phyloP scores from a whole-genome alignment of 2,329 filamentous ascomycete genomes.

The Exophiala mesophila region DNA sequence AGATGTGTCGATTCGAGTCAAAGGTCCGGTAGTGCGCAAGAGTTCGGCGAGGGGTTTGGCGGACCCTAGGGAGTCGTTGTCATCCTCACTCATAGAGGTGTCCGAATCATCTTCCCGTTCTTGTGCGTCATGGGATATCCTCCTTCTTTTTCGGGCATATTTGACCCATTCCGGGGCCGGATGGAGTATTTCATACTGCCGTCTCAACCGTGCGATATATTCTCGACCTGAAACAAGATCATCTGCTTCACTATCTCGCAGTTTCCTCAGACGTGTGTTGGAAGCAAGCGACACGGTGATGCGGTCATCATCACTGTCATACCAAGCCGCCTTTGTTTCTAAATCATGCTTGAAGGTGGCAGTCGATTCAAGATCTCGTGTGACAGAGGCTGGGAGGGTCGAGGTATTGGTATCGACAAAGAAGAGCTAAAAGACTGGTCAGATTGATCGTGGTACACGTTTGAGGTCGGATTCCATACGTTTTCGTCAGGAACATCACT shows the following conservation, averaged over 20 bases:
- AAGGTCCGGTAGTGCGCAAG: constrained; percentile 66
- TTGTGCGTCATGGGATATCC: constrained; percentile 20
- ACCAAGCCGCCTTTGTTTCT: constrained; percentile 61
- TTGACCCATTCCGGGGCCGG: constrained; percentile 58
- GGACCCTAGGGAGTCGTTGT: constrained; percentile 56
- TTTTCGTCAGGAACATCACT: constrained; percentile 71
- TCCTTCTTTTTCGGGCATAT: constrained; percentile 27
- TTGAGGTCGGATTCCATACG: constrained; percentile 36
- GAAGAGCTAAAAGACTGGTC: constrained; percentile 55
- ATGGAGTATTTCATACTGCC: constrained; percentile 64
- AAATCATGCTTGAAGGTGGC: constrained; percentile 24
- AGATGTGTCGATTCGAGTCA: constrained; percentile 52
- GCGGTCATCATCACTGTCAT: constrained; percentile 92
- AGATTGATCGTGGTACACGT: constrained; percentile 1
- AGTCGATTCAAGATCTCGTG: constrained; percentile 37
- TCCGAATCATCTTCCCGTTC: constrained; percentile 49
- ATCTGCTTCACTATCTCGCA: constrained; percentile 74
- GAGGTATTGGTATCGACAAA: constrained; percentile 67
- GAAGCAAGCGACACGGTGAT: constrained; percentile 76
- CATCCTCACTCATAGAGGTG: constrained; percentile 42
- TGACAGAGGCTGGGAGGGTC: constrained; percentile 28
- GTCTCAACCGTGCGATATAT: constrained; percentile 73
- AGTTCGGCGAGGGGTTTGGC: constrained; percentile 74
- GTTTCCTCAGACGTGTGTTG: constrained; percentile 71
- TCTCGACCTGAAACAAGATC: constrained; percentile 82